A percentile compares a stretch with the other conserved stretches of the same genome.
Evolutionary conservation across 257 asterid species (phyloP).

Genomic region (Solanum dulcamara): DNA sequence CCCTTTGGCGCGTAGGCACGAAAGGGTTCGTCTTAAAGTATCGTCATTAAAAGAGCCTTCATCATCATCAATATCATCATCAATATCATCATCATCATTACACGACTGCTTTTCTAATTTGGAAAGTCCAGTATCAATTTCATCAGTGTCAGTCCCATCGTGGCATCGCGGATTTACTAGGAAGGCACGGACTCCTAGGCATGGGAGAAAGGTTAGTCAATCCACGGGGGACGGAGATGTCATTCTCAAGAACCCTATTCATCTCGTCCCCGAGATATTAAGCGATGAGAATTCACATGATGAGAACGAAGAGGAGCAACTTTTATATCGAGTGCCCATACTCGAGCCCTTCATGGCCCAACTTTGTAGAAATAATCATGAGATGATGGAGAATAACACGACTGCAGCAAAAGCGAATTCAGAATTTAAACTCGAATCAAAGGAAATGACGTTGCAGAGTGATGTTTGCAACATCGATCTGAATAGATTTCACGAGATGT

Average conservation of each 20-base stretch:
- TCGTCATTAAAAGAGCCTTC: constrained; percentile 13
- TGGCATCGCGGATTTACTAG: constrained; percentile 64
- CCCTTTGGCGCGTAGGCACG: constrained; percentile 59
- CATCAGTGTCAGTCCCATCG: constrained; percentile 12
- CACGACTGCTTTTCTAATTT: not conserved
- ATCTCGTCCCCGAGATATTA: constrained; percentile 51
- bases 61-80: not conserved
- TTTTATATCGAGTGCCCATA: constrained; percentile 58
- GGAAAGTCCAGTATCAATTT: not conserved
- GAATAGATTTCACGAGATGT: constrained; percentile 29
- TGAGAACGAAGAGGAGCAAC: constrained; percentile 58
- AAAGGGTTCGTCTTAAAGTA: constrained; percentile 62
- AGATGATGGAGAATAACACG: constrained; percentile 2
- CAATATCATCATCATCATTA: not conserved
- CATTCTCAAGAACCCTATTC: constrained; percentile 9
- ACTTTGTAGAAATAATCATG: constrained; percentile 12
- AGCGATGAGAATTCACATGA: constrained; percentile 45
- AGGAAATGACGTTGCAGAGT: not conserved
- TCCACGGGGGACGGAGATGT: not conserved
- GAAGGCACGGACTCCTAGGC: constrained; percentile 62
- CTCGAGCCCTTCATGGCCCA: constrained; percentile 48
- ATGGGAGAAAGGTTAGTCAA: constrained; percentile 1
- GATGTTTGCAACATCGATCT: not conserved
- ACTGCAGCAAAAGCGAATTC: not conserved
- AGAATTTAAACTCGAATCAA: constrained; percentile 1